Conservation (phyloP, 257 asterid species). For the Nyctanthes arbortristis region DNA sequence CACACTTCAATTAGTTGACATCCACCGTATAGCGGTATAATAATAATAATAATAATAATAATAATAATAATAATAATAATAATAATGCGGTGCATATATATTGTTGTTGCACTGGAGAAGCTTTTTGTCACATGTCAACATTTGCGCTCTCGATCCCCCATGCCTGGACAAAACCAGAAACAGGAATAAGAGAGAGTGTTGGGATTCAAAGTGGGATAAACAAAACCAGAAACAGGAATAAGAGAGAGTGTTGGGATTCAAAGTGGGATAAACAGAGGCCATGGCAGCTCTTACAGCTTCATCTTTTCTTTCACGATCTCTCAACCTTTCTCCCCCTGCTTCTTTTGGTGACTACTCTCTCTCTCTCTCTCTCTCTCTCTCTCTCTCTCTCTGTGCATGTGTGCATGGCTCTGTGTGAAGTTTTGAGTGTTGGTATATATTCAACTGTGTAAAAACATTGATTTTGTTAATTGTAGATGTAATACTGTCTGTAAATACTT, state of each 20-base stretch:
- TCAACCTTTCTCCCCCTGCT: constrained; percentile 27
- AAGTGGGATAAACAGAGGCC: background rate
- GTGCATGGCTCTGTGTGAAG: background rate
- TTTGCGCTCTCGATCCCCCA: too few relatives aligned
- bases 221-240: background rate
- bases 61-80: too few relatives aligned
- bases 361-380: background rate
- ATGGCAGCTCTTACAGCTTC: constrained; percentile 76
- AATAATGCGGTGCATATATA: too few relatives aligned
- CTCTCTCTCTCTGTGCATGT: too few relatives aligned
- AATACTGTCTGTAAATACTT: background rate
- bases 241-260: background rate
- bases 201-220: background rate
- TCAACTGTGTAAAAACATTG: background rate
- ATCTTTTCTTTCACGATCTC: constrained; percentile 59
- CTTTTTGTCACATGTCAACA: too few relatives aligned
- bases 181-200: background rate
- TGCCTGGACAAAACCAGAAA: background rate
- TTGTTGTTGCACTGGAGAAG: too few relatives aligned
- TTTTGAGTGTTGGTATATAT: too few relatives aligned
- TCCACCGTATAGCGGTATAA: too few relatives aligned
- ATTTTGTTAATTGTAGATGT: background rate
- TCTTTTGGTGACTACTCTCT: background rate
- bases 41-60: too few relatives aligned
- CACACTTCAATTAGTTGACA: too few relatives aligned